phyloP scores from a whole-genome alignment of 2,329 filamentous ascomycete species.

The Fusarium sp. region DNA sequence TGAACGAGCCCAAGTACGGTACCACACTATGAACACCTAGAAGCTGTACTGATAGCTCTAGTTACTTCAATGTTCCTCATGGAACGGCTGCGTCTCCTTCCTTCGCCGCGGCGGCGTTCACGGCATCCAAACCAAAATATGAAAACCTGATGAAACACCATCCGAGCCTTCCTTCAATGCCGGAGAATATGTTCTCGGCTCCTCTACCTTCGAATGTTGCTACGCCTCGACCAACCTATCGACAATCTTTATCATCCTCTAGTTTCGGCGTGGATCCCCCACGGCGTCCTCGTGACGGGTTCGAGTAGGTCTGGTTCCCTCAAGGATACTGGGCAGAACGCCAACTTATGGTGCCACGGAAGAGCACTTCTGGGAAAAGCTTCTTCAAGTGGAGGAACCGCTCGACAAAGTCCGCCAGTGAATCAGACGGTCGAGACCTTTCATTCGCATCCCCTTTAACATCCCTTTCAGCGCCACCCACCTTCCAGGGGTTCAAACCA shows the following conservation, averaged over 20 bases:
- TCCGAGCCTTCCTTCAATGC: conserved; percentile 25
- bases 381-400: conserved; percentile 53
- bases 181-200: conserved; percentile 6
- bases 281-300: conserved; percentile 60
- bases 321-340: conserved; percentile 70
- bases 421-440: conserved; percentile 38
- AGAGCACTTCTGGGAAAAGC: conserved; percentile 46
- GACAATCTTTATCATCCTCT: conserved; percentile 6
- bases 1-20: conserved; percentile 39
- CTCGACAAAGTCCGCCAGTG: conserved; percentile 49
- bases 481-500: conserved; percentile 18
- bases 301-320: conserved; percentile 71
- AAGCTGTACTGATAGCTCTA: conserved; percentile 15
- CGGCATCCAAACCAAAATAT: conserved; percentile 8
- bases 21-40: accelerated
- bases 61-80: conserved; percentile 46
- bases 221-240: neutral
- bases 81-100: conserved; percentile 21
- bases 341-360: conserved; percentile 42
- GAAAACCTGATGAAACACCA: conserved; percentile 24
- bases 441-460: conserved; percentile 39
- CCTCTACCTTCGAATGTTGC: neutral
- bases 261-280: conserved; percentile 58
- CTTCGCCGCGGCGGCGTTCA: conserved; percentile 12
- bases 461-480: conserved; percentile 25